phyloP scores from a whole-genome alignment of 371 early-diverging fungal species.

The Catenaria anguillulae region DNA sequence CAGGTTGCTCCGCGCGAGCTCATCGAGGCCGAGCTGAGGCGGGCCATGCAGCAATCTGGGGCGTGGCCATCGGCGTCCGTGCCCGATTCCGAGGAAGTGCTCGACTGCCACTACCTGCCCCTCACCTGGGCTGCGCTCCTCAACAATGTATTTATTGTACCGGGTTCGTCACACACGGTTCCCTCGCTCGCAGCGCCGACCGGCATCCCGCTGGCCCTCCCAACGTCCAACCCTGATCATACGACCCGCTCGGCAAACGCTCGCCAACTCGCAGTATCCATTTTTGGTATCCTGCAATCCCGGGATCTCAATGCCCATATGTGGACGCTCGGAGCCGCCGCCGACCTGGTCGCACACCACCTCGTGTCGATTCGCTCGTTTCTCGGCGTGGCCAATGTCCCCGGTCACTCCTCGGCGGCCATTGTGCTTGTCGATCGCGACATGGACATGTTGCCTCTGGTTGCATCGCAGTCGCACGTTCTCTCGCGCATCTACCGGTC shows the following conservation, averaged over 20 bases:
- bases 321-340: neutral
- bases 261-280: neutral
- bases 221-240: neutral
- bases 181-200: too few relatives aligned
- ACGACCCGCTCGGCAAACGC: neutral
- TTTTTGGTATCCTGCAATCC: neutral
- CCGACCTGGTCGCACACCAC: neutral
- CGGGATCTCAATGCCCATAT: neutral
- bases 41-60: neutral
- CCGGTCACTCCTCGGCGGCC: neutral
- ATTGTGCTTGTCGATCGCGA: neutral
- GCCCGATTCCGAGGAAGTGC: neutral
- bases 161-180: neutral
- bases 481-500: neutral
- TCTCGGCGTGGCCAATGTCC: neutral
- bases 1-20: neutral
- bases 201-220: neutral
- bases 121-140: neutral
- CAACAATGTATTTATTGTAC: neutral
- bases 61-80: neutral
- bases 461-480: neutral
- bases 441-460: neutral
- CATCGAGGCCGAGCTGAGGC: neutral
- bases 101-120: neutral
- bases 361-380: neutral